Evolutionary conservation across 768 basidiomycete genomes (phyloP).

Genomic region (Lactifluus hygrophoroides): DNA sequence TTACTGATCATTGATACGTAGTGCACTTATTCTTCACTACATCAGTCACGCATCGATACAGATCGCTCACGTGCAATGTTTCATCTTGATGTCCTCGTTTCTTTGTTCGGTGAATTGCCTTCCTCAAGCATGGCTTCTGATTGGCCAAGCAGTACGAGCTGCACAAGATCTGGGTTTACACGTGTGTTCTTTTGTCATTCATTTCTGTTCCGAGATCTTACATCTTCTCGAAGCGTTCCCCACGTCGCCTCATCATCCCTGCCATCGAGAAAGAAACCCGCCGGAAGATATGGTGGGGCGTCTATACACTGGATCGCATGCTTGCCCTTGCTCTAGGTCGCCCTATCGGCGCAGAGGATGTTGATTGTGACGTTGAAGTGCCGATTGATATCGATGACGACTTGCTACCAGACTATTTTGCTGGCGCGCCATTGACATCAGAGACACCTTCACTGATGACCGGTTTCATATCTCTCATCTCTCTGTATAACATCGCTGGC

Average conservation of each 20-base stretch:
- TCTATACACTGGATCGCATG: slow-evolving; percentile 87
- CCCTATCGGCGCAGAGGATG: slow-evolving; percentile 81
- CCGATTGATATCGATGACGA: slow-evolving; percentile 83
- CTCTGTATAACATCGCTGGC: slow-evolving; percentile 79
- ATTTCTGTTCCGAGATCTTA: slow-evolving; percentile 18
- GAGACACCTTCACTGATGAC: slow-evolving; percentile 66
- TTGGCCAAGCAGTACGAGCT: slow-evolving; percentile 83
- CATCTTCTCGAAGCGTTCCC: slow-evolving; percentile 54
- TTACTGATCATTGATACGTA: slow-evolving; percentile 26
- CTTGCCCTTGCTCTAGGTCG: slow-evolving; percentile 84
- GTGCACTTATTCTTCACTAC: slow-evolving; percentile 84
- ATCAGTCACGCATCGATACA: slow-evolving; percentile 85
- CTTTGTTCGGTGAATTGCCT: slow-evolving; percentile 89
- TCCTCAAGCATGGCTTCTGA: slow-evolving; percentile 88
- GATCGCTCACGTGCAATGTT: slow-evolving; percentile 82
- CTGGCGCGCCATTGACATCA: slow-evolving; percentile 48
- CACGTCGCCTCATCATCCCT: slow-evolving; percentile 58
- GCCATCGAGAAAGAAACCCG: slow-evolving; percentile 83
- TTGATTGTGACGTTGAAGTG: slow-evolving; percentile 83
- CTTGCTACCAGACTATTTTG: slow-evolving; percentile 59
- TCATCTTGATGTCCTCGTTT: slow-evolving; percentile 83
- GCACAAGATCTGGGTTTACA: slow-evolving; percentile 90
- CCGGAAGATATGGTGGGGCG: slow-evolving; percentile 90
- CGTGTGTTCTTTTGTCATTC: slow-evolving; percentile 40
- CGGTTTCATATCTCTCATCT: slow-evolving; percentile 66